Evolutionary conservation across 2,329 filamentous ascomycete species (phyloP).

Genomic region (Elsinoe australis): DNA sequence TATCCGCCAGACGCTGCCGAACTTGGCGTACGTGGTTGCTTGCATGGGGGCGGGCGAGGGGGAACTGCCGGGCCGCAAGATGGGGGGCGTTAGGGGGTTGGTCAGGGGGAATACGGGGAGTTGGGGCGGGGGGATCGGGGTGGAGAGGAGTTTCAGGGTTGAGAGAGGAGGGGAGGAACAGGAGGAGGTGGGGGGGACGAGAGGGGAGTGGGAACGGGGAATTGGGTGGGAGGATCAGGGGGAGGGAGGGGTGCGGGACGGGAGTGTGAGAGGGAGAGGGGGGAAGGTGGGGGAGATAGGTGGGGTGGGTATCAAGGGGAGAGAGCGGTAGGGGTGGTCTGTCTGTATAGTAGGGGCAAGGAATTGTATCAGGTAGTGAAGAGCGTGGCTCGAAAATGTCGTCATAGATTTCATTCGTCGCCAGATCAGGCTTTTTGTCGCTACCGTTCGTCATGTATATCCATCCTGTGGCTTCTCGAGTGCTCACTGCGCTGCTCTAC

Average conservation of each 20-base stretch:
- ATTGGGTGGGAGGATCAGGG: background rate
- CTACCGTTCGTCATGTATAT: too few relatives aligned
- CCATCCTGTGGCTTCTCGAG: too few relatives aligned
- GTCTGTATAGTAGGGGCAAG: background rate
- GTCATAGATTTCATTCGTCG: too few relatives aligned
- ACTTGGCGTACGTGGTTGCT: conserved; percentile 86
- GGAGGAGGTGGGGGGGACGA: background rate
- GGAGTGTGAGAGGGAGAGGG: conserved; percentile 9
- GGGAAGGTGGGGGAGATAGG: background rate
- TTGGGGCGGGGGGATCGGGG: conserved; percentile 20
- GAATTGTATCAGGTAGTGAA: background rate
- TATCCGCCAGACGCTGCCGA: conserved; percentile 84
- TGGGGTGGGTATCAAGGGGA: conserved; percentile 5
- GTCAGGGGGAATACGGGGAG: conserved; percentile 23
- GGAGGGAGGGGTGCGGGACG: background rate
- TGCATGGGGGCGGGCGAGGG: conserved; percentile 73
- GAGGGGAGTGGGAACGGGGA: conserved; percentile 4
- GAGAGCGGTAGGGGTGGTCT: background rate
- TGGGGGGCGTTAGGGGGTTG: conserved; percentile 46
- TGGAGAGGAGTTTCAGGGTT: background rate
- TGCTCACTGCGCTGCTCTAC: too few relatives aligned
- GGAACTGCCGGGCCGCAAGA: conserved; percentile 50
- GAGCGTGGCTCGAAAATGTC: too few relatives aligned
- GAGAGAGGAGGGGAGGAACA: background rate
- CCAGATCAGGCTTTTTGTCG: too few relatives aligned